Percentiles rank a stretch among this genome's conserved stretches.
These are phyloP conservation scores for Saccharomycopsis hybrid DNA, from an alignment of 1,139 yeast species.

Conservation along the genomic window DNA sequence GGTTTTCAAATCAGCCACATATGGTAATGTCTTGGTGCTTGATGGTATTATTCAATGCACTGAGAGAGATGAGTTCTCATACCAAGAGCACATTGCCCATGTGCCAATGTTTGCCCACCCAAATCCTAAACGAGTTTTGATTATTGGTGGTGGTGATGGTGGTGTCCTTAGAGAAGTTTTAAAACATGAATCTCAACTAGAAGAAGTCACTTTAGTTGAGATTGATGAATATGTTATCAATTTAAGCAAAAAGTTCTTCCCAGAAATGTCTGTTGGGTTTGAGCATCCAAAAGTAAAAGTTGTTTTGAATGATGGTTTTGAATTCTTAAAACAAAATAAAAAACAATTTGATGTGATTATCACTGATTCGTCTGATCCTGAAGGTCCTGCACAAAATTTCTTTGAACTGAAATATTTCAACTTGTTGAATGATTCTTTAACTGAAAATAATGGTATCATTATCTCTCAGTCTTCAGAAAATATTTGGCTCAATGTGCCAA, in stretches of 20 bases:
- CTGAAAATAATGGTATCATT: constrained; percentile 78
- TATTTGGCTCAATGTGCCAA: constrained; percentile 80
- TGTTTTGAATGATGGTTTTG: constrained; percentile 88
- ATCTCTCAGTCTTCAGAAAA: constrained; percentile 84
- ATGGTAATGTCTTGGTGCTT: constrained; percentile 85
- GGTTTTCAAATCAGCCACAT: constrained; percentile 79
- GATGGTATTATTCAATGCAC: constrained; percentile 92
- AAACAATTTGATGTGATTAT: constrained; percentile 72
- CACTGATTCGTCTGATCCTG: constrained; percentile 94
- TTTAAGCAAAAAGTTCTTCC: constrained; percentile 75
- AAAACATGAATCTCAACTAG: constrained; percentile 67
- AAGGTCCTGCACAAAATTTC: constrained; percentile 88
- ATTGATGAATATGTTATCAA: constrained; percentile 87
- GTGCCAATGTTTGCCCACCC: constrained; percentile 86
- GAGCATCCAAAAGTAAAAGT: constrained; percentile 75
- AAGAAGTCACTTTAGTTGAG: constrained; percentile 84
- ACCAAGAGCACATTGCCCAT: constrained; percentile 94
- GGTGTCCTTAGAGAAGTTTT: constrained; percentile 91
- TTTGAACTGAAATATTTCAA: constrained; percentile 85
- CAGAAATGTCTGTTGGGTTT: constrained; percentile 69
- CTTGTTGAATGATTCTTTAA: constrained; percentile 70
- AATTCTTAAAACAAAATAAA: constrained; percentile 64
- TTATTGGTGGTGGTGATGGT: constrained; percentile 96
- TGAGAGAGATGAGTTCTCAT: constrained; percentile 90
- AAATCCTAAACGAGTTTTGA: constrained; percentile 81